Base-by-base conservation (phyloP, 2,329 filamentous ascomycete species). In the Hypoxylon sp. region DNA sequence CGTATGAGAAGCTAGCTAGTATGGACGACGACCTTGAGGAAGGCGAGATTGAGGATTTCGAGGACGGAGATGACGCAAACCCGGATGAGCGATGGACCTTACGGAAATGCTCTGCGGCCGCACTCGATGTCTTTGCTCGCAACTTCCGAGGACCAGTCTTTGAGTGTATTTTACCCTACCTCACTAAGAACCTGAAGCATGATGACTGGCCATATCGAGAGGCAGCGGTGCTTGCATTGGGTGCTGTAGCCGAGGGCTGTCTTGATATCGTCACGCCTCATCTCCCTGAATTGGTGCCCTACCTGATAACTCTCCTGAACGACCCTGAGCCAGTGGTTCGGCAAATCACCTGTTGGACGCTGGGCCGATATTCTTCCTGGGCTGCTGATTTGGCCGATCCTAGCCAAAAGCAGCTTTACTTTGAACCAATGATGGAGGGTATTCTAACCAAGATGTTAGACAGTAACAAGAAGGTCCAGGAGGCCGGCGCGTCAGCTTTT, bases 311-410 rank as follows among this genome's bases (percentile, higher is more conserved):
- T 6, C 85, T 97, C 0, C 84, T 99, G 34, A 87, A 91, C 59
- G 95, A 99, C 74, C 75, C 85, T 1, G 93, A 97, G 77, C 93
- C 95, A 13, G 91, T 98, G 13, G 94, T 99, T 37, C 87, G 95
- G 65, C 93, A 97, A 75, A 99, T 99, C 69, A 98, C 94, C 22
- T 99, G 95, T 79, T 99, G 95, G 95, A 96, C 95, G 5, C 85
- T 99, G 20, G 94, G 94, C 17, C 87, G 95, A 47, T 99, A 97
- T 78, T 97, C 95, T 4, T 84, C 89, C 46, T 99, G 95, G 95
- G 94, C 94, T 8, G 91, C 93, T 4, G 87, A 89, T 65, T 85
- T 97, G 20, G 80, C 86, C 22, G 87, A 90, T 51, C 84, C 84
- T 15, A 80, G 81, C 17, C 86, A 93, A 67, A 90, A 90, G 73